A percentile compares a stretch with the other conserved stretches of the same genome.
Evolutionary conservation across 495 filamentous ascomycete species (phyloP).

Genomic region (Penicillium diatomitis): DNA sequence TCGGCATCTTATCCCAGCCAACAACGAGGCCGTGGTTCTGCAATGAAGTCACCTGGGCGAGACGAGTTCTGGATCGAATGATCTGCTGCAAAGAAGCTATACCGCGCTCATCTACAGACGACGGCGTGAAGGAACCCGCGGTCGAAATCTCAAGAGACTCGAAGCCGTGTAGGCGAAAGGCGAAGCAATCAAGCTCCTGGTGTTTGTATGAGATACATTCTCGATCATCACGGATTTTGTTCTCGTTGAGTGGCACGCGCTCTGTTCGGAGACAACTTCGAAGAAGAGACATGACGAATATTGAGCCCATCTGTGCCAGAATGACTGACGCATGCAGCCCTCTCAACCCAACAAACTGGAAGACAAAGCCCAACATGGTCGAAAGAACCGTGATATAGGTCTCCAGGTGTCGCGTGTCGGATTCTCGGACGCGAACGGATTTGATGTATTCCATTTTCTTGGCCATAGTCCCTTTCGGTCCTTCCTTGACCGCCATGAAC

Average conservation of each 20-base stretch:
- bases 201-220: slow-evolving; percentile 17
- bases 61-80: slow-evolving; percentile 19
- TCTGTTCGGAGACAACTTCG: slow-evolving; percentile 39
- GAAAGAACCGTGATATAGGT: slow-evolving; percentile 15
- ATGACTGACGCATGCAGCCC: slow-evolving; percentile 42
- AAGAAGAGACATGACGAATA: slow-evolving; percentile 36
- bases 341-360: slow-evolving; percentile 43
- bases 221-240: slow-evolving; percentile 18
- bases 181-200: slow-evolving; percentile 41
- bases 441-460: slow-evolving; percentile 24
- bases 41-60: slow-evolving; percentile 20
- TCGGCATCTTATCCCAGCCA: slow-evolving; percentile 27
- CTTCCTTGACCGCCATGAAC: slow-evolving; percentile 26
- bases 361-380: slow-evolving; percentile 38
- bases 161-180: slow-evolving; percentile 24
- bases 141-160: slow-evolving; percentile 17
- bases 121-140: not conserved
- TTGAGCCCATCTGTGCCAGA: slow-evolving; percentile 36
- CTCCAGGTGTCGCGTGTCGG: not conserved
- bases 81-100: not conserved
- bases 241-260: slow-evolving; percentile 24
- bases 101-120: not conserved
- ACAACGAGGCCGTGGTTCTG: slow-evolving; percentile 3
- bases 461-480: slow-evolving; percentile 5
- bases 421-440: slow-evolving; percentile 15